Conservation (phyloP, 2,329 filamentous ascomycete genomes). For the Exophiala sideris region DNA sequence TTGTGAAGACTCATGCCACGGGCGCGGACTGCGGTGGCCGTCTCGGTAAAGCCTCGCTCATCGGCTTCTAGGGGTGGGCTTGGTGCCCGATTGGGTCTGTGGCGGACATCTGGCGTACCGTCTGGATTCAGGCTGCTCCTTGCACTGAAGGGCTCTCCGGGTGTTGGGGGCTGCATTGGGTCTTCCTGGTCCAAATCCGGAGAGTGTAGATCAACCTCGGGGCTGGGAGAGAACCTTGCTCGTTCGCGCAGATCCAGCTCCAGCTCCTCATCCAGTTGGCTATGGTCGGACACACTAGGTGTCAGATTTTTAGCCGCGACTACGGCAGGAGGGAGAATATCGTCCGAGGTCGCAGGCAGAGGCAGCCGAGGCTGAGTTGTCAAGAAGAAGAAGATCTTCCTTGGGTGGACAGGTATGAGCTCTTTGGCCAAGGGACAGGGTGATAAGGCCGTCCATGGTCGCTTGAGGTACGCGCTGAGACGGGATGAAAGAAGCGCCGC, state of each 20-base stretch:
- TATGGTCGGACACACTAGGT: conserved; percentile 71
- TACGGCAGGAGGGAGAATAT: conserved; percentile 48
- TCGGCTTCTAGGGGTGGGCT: conserved; percentile 90
- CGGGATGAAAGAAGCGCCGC: conserved; percentile 93
- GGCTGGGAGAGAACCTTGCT: conserved; percentile 76
- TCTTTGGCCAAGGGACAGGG: conserved; percentile 91
- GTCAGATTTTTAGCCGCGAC: conserved; percentile 67
- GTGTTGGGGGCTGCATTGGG: conserved; percentile 54
- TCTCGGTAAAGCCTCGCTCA: conserved; percentile 95
- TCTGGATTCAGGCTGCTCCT: conserved; percentile 36
- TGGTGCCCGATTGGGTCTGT: conserved; percentile 60
- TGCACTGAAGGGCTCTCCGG: conserved; percentile 62
- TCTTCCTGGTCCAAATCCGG: conserved; percentile 78
- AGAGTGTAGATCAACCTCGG: conserved; percentile 86
- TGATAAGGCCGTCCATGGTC: conserved; percentile 71
- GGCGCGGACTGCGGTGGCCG: conserved; percentile 75
- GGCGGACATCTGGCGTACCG: conserved; percentile 33
- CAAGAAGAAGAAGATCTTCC: conserved; percentile 94
- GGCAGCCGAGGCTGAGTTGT: conserved; percentile 82
- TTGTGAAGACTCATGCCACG: conserved; percentile 47
- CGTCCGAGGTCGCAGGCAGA: conserved; percentile 64
- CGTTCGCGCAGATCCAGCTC: conserved; percentile 57
- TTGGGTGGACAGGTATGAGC: conserved; percentile 84
- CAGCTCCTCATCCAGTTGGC: conserved; percentile 72
- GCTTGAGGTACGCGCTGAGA: conserved; percentile 83